Percentiles rank a stretch among this genome's conserved stretches.
phyloP scores from a whole-genome alignment of 352 stramenopile species.

The Phytophthora citricola region DNA sequence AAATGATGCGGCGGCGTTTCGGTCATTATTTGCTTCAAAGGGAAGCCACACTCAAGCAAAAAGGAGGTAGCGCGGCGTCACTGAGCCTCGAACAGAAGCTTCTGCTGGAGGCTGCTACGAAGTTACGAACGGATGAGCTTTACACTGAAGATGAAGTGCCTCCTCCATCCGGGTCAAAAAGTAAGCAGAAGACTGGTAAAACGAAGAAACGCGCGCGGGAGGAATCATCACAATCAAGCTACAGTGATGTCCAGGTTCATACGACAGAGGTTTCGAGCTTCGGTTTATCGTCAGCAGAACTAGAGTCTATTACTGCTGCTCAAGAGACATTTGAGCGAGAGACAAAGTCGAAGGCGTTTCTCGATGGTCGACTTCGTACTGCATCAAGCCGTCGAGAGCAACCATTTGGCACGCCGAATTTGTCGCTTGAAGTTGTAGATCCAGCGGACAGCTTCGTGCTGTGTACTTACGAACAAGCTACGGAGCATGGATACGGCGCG shows the following conservation, averaged over 20 bases:
- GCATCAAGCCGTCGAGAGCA: constrained; percentile 11
- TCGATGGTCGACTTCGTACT: constrained; percentile 22
- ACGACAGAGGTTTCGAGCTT: constrained; percentile 70
- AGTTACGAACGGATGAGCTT: constrained; percentile 55
- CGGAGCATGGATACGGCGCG: constrained; percentile 60
- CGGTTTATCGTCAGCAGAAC: constrained; percentile 72
- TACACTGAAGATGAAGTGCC: constrained; percentile 36
- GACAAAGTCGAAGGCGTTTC: constrained; percentile 29
- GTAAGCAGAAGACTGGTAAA: constrained; percentile 30
- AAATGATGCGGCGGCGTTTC: constrained; percentile 89
- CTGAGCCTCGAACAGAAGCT: constrained; percentile 71
- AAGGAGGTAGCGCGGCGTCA: constrained; percentile 44
- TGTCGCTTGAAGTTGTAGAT: constrained; percentile 62
- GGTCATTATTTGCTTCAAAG: constrained; percentile 82
- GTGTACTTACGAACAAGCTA: constrained; percentile 84
- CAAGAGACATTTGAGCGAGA: constrained; percentile 35
- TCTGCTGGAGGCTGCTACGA: constrained; percentile 58
- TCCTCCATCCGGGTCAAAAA: constrained; percentile 10
- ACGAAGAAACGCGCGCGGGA: constrained; percentile 44
- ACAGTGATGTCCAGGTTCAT: constrained; percentile 35
- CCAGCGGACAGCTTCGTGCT: constrained; percentile 65
- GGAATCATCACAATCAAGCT: constrained; percentile 27
- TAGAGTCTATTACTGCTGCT: constrained; percentile 53
- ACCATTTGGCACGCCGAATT: constrained; percentile 34
- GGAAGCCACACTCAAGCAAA: constrained; percentile 62